Evolutionary conservation across 352 stramenopile genomes (phyloP).

Genomic region (Pythium volutum): DNA sequence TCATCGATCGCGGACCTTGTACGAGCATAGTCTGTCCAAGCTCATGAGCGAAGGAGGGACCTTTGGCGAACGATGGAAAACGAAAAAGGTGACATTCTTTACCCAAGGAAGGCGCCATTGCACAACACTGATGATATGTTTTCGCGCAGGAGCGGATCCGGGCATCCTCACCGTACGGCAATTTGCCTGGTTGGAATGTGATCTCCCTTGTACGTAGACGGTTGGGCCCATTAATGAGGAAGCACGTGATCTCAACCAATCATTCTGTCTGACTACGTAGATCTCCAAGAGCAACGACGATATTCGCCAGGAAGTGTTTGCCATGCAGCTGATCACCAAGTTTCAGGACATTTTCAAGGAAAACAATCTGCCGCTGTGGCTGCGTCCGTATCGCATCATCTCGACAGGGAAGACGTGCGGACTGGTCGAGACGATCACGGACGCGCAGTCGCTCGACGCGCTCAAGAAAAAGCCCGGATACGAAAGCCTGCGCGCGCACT

Average conservation of each 20-base stretch:
- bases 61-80: conserved; percentile 94
- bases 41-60: conserved; percentile 49
- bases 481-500: conserved; percentile 92
- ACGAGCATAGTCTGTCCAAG: conserved; percentile 66
- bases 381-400: conserved; percentile 96
- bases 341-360: conserved; percentile 95
- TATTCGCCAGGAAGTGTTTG: conserved; percentile 96
- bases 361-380: conserved; percentile 91
- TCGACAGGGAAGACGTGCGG: conserved; percentile 88
- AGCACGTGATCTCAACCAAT: not conserved
- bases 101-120: not conserved
- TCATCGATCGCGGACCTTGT: conserved; percentile 54
- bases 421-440: conserved; percentile 95
- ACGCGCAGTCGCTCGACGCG: conserved; percentile 97
- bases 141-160: conserved; percentile 76
- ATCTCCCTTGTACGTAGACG: conserved; percentile 77
- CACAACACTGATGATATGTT: not conserved
- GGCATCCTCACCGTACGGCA: conserved; percentile 78
- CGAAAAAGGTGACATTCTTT: conserved; percentile 75
- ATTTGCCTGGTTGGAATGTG: conserved; percentile 91
- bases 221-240: not conserved
- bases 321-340: conserved; percentile 95
- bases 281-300: conserved; percentile 97
- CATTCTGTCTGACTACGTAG: not conserved
- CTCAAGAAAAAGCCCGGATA: conserved; percentile 96